Conservation (phyloP, 2,329 filamentous ascomycete genomes). For the Byssochlamys sp. region DNA sequence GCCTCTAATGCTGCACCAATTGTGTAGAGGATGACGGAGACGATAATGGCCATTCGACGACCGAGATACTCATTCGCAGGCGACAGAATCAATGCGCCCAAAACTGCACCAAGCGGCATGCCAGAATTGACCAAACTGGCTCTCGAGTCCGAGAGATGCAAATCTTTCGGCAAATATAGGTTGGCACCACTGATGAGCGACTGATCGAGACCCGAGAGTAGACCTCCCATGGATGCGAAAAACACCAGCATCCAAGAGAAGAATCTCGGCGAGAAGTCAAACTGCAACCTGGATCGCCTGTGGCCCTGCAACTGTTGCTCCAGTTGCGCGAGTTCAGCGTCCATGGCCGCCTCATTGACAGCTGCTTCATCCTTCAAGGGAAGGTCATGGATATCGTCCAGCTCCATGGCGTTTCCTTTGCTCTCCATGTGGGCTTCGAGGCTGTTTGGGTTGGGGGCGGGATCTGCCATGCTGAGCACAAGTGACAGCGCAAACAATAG, state of each 20-base stretch:
- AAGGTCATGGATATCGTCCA: slow-evolving; percentile 18
- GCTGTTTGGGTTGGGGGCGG: neutral
- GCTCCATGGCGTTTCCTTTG: slow-evolving; percentile 17
- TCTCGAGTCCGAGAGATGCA: slow-evolving; percentile 47
- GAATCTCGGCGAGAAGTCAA: slow-evolving; percentile 51
- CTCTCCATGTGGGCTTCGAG: slow-evolving; percentile 10
- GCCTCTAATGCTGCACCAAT: slow-evolving; percentile 60
- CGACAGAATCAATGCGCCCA: slow-evolving; percentile 57
- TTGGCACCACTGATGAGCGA: slow-evolving; percentile 60
- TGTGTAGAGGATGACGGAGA: slow-evolving; percentile 61
- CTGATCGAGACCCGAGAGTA: slow-evolving; percentile 64
- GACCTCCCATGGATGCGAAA: slow-evolving; percentile 66
- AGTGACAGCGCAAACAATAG: neutral
- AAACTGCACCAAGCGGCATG: slow-evolving; percentile 63
- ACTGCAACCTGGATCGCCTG: slow-evolving; percentile 23
- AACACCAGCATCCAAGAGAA: slow-evolving; percentile 61
- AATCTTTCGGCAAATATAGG: slow-evolving; percentile 52
- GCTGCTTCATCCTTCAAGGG: slow-evolving; percentile 12
- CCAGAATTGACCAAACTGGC: slow-evolving; percentile 59
- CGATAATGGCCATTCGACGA: slow-evolving; percentile 58
- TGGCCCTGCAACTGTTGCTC: slow-evolving; percentile 17
- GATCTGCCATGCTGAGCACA: neutral
- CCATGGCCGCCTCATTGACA: slow-evolving; percentile 22
- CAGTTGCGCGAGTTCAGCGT: slow-evolving; percentile 20
- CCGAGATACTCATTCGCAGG: slow-evolving; percentile 60